These are phyloP conservation scores for Pleurotus platypus DNA, from an alignment of 768 basidiomycete species.

Conservation along the genomic window DNA sequence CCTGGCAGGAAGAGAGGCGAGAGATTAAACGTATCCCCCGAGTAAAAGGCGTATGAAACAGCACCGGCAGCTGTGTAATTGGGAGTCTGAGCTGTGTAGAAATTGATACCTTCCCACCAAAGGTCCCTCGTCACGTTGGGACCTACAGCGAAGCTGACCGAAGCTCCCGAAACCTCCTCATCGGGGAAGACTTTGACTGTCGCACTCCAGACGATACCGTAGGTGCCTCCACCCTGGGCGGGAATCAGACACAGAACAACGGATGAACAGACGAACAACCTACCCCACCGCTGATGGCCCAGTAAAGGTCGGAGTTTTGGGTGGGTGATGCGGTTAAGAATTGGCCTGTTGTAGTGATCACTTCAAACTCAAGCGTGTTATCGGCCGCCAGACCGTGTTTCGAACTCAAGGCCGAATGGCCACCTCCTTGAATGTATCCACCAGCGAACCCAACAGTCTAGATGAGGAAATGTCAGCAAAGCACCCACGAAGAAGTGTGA, in stretches of 20 bases:
- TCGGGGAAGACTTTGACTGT: not conserved
- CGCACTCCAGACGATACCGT: not conserved
- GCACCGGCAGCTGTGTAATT: not conserved
- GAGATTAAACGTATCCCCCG: not conserved
- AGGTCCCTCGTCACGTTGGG: not conserved
- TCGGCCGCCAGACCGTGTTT: constrained; percentile 28
- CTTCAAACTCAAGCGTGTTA: constrained; percentile 28
- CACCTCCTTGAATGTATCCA: constrained; percentile 38
- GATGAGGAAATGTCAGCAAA: not conserved
- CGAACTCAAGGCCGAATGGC: constrained; percentile 26
- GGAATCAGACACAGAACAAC: not conserved
- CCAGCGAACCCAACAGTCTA: constrained; percentile 34
- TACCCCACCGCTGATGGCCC: constrained; percentile 40
- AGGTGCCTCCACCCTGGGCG: not conserved
- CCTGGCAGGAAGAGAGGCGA: not conserved
- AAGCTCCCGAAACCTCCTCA: not conserved
- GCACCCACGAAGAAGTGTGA: too few species aligned
- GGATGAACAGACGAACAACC: constrained; percentile 27
- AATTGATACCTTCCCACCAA: not conserved
- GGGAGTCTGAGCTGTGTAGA: not conserved
- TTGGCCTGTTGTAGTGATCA: constrained; percentile 39
- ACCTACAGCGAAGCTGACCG: not conserved
- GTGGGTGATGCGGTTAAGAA: constrained; percentile 30
- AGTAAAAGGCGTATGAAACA: not conserved
- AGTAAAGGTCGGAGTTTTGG: constrained; percentile 42